Evolutionary conservation across 116 monocot species (phyloP), one percentile per base, ranked within the genome.

Genomic region (Cymodocea nodosa): DNA sequence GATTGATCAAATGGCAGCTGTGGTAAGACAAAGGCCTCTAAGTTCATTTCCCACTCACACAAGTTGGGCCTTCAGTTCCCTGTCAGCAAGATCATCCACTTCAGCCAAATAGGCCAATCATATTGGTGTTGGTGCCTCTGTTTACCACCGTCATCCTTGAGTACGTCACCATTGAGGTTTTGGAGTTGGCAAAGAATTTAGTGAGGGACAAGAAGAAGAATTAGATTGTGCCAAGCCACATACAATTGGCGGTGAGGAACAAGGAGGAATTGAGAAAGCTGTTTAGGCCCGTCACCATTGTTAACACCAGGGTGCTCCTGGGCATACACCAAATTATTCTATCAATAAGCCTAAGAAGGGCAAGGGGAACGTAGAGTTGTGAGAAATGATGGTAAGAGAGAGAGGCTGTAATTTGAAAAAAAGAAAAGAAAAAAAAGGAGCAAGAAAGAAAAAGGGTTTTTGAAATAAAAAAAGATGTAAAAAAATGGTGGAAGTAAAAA

Each of bases 291-390:
- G 74, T 74, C 25, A 74, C 74, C 22, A 74, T 74, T 51, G 74
- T 68, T 15, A 74, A 68, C 17, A 68, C 68, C 13, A 68, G 74
- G 3, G 74, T 74, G 20, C 60, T 74, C 9, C 74, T 68, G 22
- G 68, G 68, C 52, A 74, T 74, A 23, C 74, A 74, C 34, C 74
- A 74, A 60, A 74, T 48, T 35, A 59, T 74, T 23, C 36, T 74
- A 14, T 67, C 74, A 67, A 67, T 39, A 68, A 68, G 37, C 15
- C 34, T 2, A 68, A 68, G 7, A 74, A 74, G 62, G 74, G 68
- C 6, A 74, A 74, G 67, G 78, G 73, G 4, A 79, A 83, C 9
- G 52, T 83, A 16, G 79, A 76, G 30, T 79, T n/a, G n/a, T n/a
- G n/a, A n/a, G n/a, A n/a, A n/a, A n/a, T n/a, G n/a, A n/a, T n/a